phyloP scores from a whole-genome alignment of 495 filamentous ascomycete genomes.

The Lasiosphaeris hirsuta region DNA sequence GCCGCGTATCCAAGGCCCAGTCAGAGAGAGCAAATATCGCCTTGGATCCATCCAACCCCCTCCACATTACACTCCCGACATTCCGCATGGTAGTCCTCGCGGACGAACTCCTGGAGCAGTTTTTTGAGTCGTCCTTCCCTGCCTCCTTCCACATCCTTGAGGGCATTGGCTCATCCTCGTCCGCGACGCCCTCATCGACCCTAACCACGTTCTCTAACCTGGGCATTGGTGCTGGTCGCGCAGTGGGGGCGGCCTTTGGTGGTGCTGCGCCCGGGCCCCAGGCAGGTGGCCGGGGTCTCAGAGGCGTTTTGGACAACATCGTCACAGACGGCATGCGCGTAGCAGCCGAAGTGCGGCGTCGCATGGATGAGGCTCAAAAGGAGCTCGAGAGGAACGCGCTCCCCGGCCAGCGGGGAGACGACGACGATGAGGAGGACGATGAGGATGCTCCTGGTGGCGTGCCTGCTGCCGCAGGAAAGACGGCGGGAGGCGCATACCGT shows the following conservation, averaged over 20 bases:
- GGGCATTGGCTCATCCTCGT: conserved; percentile 32
- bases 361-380: conserved; percentile 90
- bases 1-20: conserved; percentile 51
- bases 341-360: conserved; percentile 79
- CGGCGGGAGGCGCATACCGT: conserved; percentile 32
- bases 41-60: conserved; percentile 84
- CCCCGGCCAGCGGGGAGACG: conserved; percentile 58
- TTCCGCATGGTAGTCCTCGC: conserved; percentile 98
- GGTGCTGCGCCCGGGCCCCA: conserved; percentile 41
- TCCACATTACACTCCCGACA: conserved; percentile 94
- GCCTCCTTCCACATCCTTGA: conserved; percentile 58
- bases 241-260: conserved; percentile 37
- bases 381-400: conserved; percentile 78
- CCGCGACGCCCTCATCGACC: conserved; percentile 45
- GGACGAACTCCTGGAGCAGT: conserved; percentile 90
- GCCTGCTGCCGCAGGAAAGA: conserved; percentile 11
- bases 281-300: conserved; percentile 67
- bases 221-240: conserved; percentile 46
- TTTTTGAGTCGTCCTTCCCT: conserved; percentile 82
- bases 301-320: conserved; percentile 94
- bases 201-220: conserved; percentile 79
- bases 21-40: conserved; percentile 74
- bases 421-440: conserved; percentile 75
- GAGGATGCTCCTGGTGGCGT: conserved; percentile 40
- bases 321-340: conserved; percentile 95